Conservation (phyloP, 805 yeast genomes). For the Kodamaea kaohsiungensis region DNA sequence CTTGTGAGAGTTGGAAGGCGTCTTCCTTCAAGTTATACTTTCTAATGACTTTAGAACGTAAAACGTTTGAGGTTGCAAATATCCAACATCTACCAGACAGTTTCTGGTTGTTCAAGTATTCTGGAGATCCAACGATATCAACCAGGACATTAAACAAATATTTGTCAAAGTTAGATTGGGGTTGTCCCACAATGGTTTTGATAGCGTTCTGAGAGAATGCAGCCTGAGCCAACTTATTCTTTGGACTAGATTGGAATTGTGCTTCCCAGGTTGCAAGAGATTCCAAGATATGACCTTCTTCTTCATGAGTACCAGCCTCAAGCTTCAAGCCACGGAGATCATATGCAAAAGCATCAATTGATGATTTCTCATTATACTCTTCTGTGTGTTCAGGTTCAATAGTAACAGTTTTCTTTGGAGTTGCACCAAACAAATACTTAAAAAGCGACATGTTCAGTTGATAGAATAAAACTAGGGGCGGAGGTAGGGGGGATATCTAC, state of each 20-base stretch:
- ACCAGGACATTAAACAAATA: constrained; percentile 40
- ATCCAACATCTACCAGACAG: constrained; percentile 87
- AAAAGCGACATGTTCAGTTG: not conserved
- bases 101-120: constrained; percentile 56
- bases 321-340: constrained; percentile 5
- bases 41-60: constrained; percentile 63
- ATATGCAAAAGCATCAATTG: not conserved
- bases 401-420: not conserved
- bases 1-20: constrained; percentile 73
- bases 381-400: not conserved
- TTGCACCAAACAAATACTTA: constrained; percentile 5
- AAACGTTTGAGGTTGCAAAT: constrained; percentile 77
- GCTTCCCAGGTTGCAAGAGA: constrained; percentile 42
- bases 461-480: too few relatives aligned
- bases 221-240: constrained; percentile 53
- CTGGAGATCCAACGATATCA: constrained; percentile 37
- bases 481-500: not conserved
- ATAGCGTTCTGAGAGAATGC: constrained; percentile 53
- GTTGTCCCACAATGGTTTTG: constrained; percentile 19
- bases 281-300: not conserved
- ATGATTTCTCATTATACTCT: not conserved
- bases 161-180: not conserved
- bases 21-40: constrained; percentile 53
- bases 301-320: not conserved
- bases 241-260: constrained; percentile 45